Evolutionary conservation across 148 eudicot genomes (phyloP).

Genomic region (Amaranthus palmeri): DNA sequence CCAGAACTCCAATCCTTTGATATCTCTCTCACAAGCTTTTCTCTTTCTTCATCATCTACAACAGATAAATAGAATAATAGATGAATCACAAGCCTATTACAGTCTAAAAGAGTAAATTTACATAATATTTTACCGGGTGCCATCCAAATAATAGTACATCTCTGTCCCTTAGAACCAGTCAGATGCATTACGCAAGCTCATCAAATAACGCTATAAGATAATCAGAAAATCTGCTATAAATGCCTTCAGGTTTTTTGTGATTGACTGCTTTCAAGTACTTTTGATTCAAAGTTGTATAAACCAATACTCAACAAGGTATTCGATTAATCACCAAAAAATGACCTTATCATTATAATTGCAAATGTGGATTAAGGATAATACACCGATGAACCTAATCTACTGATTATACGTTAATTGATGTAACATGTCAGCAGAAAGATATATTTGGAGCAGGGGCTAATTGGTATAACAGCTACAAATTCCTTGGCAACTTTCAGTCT

Average conservation of each 20-base stretch:
- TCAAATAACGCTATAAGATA: background rate
- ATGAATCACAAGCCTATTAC: background rate
- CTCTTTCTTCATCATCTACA: constrained; percentile 90
- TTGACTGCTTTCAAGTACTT: no score
- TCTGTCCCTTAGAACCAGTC: background rate
- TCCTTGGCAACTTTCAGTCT: background rate
- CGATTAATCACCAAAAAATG: background rate
- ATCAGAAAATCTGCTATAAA: background rate
- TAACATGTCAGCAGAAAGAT: background rate
- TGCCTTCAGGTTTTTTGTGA: background rate
- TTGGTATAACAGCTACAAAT: background rate
- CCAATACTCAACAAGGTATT: background rate
- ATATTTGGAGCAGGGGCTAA: background rate
- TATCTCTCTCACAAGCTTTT: constrained; percentile 77
- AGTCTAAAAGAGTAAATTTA: background rate
- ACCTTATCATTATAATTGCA: background rate
- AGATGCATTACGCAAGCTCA: background rate
- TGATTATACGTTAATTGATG: background rate
- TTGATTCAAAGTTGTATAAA: background rate
- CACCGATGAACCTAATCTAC: background rate
- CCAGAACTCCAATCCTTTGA: constrained; percentile 98
- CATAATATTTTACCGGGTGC: background rate
- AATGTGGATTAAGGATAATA: background rate
- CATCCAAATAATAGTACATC: background rate
- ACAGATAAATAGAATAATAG: background rate